Base-by-base conservation (phyloP, 2,329 filamentous ascomycete species). In the Diaporthe capsici region DNA sequence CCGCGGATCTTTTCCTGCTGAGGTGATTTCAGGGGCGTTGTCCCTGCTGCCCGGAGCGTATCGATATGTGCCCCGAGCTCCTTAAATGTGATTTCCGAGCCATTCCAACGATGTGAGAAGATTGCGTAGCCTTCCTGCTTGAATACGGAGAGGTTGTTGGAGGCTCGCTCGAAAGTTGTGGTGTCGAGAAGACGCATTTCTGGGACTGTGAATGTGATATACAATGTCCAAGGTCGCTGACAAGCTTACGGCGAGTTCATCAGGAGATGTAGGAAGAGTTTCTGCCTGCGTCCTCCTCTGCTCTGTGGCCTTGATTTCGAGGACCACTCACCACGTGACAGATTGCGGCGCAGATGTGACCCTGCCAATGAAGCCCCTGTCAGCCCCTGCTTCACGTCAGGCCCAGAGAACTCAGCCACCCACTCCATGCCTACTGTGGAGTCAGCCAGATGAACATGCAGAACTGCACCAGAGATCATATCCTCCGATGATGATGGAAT, bases 181-280 rank as follows among this genome's bases (percentile, higher is more conserved):
- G 55, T 34, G 55, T 58, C 31, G 28, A 58, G 55, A 4, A 37
- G 17, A 22, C 55, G 55, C 55, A 58, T 37, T 0, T 37, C 31
- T 17, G 10, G 20, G 5, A 31, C 6, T 2, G 25, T 28, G 25
- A 22, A 34, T 22, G 28, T 22, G 17, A 37, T 37, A 10, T 34
- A 10, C 7, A 34, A 10, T 5, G 28, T 57, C 20, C 1, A 25
- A 57, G 28, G 28, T 13, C 17, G 15, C 53, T 22, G 34, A 8
- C 4, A 34, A 22, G 28, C 55, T 22, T 20, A 0, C 15, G 55
- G 8, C 2, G 7, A 37, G 7, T 58, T 34, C 28, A 22, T 4
- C 1, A 22, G 9, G 9, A 4, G n/a, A 57, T 4, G 28, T 34
- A 20, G 25, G 0, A 1, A 3, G 5, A 39, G 28, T 2, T 4